Conservation (phyloP, 2,329 filamentous ascomycete genomes). For the Xylaria multiplex region DNA sequence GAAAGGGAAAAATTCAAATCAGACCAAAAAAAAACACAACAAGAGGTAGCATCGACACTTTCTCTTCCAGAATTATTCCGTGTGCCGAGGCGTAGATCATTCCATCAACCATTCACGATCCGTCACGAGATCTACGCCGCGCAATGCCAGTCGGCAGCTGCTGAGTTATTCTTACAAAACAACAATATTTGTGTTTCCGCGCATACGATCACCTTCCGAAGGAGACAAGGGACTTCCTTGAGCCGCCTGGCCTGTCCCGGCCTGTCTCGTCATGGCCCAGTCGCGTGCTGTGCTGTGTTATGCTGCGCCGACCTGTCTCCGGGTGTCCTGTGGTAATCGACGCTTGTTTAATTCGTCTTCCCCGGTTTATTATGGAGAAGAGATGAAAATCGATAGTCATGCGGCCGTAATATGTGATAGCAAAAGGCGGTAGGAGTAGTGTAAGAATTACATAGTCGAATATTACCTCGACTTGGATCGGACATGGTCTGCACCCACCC, state of each 20-base stretch:
- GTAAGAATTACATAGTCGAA: constrained; percentile 34
- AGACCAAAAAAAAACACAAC: background rate
- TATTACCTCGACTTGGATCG: background rate
- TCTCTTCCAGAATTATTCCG: constrained; percentile 32
- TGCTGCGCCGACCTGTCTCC: no score
- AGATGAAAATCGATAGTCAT: background rate
- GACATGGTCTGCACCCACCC: constrained; percentile 13
- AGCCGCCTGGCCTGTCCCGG: background rate
- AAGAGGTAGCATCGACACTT: background rate
- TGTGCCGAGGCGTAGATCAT: constrained; percentile 30
- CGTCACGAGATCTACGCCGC: constrained; percentile 34
- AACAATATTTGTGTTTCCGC: constrained; percentile 9
- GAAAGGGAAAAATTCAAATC: background rate
- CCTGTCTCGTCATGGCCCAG: no score
- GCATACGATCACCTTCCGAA: background rate
- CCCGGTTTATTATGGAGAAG: constrained; percentile 16
- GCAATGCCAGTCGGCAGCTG: background rate
- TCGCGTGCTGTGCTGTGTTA: no score
- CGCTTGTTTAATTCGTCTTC: background rate
- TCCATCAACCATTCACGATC: constrained; percentile 16
- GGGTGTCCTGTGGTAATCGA: background rate
- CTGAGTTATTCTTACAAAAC: background rate
- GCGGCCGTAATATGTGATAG: constrained; percentile 22
- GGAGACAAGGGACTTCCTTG: no score
- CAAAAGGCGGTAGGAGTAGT: constrained; percentile 9